Evolutionary conservation across 345 rosid genomes (phyloP).

Genomic region (Punica granatum): DNA sequence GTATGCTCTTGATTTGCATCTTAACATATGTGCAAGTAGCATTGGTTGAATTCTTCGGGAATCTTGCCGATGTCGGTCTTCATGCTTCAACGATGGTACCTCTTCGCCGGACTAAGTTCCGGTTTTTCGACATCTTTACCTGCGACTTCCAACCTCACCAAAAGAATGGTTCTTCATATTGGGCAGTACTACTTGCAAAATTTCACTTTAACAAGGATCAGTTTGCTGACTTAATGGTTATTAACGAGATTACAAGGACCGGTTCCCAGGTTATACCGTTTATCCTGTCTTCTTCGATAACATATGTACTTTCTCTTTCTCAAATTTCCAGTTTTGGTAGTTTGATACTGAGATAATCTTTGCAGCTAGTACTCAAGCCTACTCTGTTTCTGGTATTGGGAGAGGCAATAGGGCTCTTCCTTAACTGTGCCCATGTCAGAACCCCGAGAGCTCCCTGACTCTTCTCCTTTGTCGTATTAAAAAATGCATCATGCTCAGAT

Average conservation of each 20-base stretch:
- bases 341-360: not conserved
- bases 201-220: constrained; percentile 84
- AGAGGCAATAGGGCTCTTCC: constrained; percentile 71
- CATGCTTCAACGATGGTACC: constrained; percentile 68
- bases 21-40: constrained; percentile 67
- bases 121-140: not conserved
- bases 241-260: constrained; percentile 65
- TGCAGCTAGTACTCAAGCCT: constrained; percentile 81
- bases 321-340: not conserved
- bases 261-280: constrained; percentile 60
- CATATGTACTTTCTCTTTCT: not conserved
- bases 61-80: constrained; percentile 68
- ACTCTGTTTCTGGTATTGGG: constrained; percentile 57
- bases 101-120: not conserved
- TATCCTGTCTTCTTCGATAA: not conserved
- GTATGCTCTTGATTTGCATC: constrained; percentile 27
- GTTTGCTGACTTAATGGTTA: constrained; percentile 85
- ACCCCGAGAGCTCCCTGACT: constrained; percentile 21
- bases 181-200: constrained; percentile 73
- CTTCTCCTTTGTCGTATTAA: no score
- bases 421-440: constrained; percentile 61
- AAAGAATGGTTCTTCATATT: not conserved
- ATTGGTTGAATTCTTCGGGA: constrained; percentile 59
- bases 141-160: not conserved
- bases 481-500: not conserved